A percentile compares a stretch with the other conserved stretches of the same genome.
These are phyloP conservation scores for Daldinia sp. DNA, from an alignment of 2,329 filamentous ascomycete species.

Conservation along the genomic window DNA sequence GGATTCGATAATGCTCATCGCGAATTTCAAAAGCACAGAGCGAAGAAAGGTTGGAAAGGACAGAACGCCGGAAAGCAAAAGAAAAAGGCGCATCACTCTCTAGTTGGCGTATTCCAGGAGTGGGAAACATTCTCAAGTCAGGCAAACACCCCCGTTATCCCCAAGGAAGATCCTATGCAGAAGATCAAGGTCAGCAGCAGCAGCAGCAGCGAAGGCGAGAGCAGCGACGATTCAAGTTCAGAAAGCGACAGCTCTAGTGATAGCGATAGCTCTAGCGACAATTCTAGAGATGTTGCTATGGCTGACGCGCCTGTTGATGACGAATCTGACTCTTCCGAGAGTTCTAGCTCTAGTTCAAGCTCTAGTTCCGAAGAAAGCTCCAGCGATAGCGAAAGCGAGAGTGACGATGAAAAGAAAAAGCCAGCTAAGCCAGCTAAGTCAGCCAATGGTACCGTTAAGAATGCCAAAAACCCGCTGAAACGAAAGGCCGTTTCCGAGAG, in stretches of 20 bases:
- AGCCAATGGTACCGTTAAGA: constrained; percentile 41
- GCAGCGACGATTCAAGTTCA: constrained; percentile 44
- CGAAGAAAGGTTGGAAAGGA: constrained; percentile 58
- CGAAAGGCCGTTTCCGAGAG: constrained; percentile 59
- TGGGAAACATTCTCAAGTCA: constrained; percentile 57
- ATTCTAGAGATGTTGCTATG: constrained; percentile 55
- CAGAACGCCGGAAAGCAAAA: constrained; percentile 40
- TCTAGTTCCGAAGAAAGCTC: constrained; percentile 48
- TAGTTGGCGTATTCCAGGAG: constrained; percentile 59
- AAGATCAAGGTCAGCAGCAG: constrained; percentile 44
- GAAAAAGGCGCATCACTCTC: constrained; percentile 50
- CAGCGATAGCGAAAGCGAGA: constrained; percentile 49
- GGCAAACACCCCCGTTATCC: constrained; percentile 41
- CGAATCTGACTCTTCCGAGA: constrained; percentile 41
- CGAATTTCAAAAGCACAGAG: constrained; percentile 70
- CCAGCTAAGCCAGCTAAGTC: constrained; percentile 34
- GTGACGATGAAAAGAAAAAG: constrained; percentile 37
- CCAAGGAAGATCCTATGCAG: constrained; percentile 39
- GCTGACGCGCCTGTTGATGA: constrained; percentile 52
- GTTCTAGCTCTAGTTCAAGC: constrained; percentile 49
- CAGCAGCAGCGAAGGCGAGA: constrained; percentile 46
- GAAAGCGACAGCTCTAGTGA: constrained; percentile 47
- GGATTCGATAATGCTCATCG: constrained; percentile 69
- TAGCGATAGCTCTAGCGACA: constrained; percentile 42
- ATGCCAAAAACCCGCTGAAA: constrained; percentile 58